Evolutionary conservation across 768 basidiomycete species (phyloP).

Genomic region (Crassisporium funariophilum): DNA sequence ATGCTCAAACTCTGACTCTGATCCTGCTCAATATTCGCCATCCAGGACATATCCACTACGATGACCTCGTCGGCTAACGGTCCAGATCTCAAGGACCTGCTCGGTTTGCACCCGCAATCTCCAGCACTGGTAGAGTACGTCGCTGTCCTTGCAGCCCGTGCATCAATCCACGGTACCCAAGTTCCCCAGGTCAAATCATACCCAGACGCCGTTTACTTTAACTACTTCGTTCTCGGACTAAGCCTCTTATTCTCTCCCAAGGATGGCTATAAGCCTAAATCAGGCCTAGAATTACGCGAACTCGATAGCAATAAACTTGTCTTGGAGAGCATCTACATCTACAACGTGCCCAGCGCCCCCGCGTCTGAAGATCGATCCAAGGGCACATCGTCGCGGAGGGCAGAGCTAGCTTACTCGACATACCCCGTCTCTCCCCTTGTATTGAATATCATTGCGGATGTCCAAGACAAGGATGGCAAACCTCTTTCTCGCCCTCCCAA

Average conservation of each 20-base stretch:
- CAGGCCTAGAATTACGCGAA: slow-evolving; percentile 39
- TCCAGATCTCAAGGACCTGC: slow-evolving; percentile 35
- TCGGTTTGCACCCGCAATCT: slow-evolving; percentile 57
- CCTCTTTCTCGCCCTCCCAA: slow-evolving; percentile 34
- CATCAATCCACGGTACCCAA: slow-evolving; percentile 13
- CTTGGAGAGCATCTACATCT: slow-evolving; percentile 80
- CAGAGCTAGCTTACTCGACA: slow-evolving; percentile 57
- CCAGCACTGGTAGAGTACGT: slow-evolving; percentile 46
- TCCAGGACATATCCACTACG: background rate
- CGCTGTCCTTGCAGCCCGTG: slow-evolving; percentile 30
- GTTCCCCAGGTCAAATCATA: slow-evolving; percentile 77
- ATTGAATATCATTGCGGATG: slow-evolving; percentile 38
- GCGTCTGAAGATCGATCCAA: slow-evolving; percentile 29
- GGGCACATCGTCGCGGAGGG: slow-evolving; percentile 40
- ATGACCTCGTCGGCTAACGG: slow-evolving; percentile 1
- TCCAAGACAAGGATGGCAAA: slow-evolving; percentile 41
- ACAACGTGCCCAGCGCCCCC: slow-evolving; percentile 54
- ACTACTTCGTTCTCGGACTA: slow-evolving; percentile 77
- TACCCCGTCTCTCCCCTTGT: slow-evolving; percentile 59
- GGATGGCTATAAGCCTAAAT: slow-evolving; percentile 60
- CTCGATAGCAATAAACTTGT: slow-evolving; percentile 48
- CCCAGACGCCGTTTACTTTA: slow-evolving; percentile 84
- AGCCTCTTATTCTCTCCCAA: slow-evolving; percentile 77
- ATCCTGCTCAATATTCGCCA: too few relatives aligned
- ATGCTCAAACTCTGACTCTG: too few relatives aligned